Conservation (phyloP, 495 filamentous ascomycete species). For the Penicillium pulvis region DNA sequence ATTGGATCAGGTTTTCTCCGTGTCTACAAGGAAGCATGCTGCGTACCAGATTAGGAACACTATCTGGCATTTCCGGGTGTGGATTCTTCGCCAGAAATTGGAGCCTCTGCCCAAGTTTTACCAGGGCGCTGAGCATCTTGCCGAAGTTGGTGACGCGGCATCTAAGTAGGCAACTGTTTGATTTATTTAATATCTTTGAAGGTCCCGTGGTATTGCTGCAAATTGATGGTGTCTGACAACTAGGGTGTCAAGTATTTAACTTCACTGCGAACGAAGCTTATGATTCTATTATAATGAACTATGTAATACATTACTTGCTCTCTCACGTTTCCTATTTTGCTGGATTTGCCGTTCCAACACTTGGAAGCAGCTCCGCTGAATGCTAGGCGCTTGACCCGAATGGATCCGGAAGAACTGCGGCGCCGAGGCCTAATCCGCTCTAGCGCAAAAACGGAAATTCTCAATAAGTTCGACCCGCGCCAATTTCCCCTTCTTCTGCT, state of each 20-base stretch:
- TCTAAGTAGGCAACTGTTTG: constrained; percentile 1
- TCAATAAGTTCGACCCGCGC: neutral
- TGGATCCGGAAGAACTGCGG: neutral
- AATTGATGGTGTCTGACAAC: no score
- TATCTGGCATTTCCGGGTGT: constrained; percentile 54
- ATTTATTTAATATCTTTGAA: no score
- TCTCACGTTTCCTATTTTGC: no score
- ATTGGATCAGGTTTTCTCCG: constrained; percentile 55
- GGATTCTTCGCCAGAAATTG: constrained; percentile 51
- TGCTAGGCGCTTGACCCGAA: no score
- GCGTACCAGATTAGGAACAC: constrained; percentile 49
- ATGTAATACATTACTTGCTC: no score
- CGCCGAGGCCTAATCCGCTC: neutral
- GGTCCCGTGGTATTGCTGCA: no score
- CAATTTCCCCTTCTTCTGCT: constrained; percentile 3
- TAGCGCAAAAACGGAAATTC: neutral
- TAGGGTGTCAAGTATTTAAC: no score
- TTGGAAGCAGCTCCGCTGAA: no score
- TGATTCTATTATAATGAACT: no score
- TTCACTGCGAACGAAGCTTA: no score
- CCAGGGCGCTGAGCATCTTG: constrained; percentile 35
- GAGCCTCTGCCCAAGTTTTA: constrained; percentile 49
- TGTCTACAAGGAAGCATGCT: constrained; percentile 51
- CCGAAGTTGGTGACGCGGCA: constrained; percentile 35
- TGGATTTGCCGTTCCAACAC: no score